Evolutionary conservation across 2,329 filamentous ascomycete genomes (phyloP).

Genomic region (Sporothrix luriei): DNA sequence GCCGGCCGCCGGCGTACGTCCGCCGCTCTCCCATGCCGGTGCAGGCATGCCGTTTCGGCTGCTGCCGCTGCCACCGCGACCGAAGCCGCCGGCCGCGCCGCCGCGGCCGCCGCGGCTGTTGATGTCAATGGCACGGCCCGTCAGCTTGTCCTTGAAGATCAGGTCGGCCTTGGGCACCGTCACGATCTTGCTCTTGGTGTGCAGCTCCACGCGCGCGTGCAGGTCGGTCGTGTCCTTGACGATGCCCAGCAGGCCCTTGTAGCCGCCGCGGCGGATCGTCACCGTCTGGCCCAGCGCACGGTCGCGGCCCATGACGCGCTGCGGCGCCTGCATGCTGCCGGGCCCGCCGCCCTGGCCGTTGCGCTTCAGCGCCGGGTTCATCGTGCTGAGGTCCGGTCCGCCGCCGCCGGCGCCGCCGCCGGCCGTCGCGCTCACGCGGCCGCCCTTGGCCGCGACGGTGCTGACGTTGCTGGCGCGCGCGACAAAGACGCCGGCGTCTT

Average conservation of each 20-base stretch:
- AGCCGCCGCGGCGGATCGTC: conserved; percentile 79
- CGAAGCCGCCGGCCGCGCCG: conserved; percentile 41
- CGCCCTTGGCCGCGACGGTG: conserved; percentile 92
- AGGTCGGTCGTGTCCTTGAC: conserved; percentile 92
- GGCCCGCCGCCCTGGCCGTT: conserved; percentile 61
- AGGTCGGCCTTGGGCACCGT: conserved; percentile 79
- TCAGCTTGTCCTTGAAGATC: conserved; percentile 81
- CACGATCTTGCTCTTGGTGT: conserved; percentile 91
- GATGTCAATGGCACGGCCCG: conserved; percentile 76
- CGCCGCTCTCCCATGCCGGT: conserved; percentile 64
- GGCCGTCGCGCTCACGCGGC: conserved; percentile 64
- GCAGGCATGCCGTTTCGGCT: conserved; percentile 38
- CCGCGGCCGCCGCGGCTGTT: conserved; percentile 49
- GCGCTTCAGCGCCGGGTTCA: conserved; percentile 87
- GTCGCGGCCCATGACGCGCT: conserved; percentile 78
- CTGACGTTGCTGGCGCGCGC: conserved; percentile 81
- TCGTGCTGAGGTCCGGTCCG: conserved; percentile 80
- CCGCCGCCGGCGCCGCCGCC: no score
- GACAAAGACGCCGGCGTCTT: conserved; percentile 90
- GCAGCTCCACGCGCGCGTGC: conserved; percentile 85
- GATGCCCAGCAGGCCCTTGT: conserved; percentile 91
- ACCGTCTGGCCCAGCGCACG: conserved; percentile 88
- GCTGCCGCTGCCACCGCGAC: conserved; percentile 38
- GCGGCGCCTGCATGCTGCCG: conserved; percentile 64
- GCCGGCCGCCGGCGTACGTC: conserved; percentile 68